Conservation (phyloP, 345 rosid species). For the Physaria fendleri region DNA sequence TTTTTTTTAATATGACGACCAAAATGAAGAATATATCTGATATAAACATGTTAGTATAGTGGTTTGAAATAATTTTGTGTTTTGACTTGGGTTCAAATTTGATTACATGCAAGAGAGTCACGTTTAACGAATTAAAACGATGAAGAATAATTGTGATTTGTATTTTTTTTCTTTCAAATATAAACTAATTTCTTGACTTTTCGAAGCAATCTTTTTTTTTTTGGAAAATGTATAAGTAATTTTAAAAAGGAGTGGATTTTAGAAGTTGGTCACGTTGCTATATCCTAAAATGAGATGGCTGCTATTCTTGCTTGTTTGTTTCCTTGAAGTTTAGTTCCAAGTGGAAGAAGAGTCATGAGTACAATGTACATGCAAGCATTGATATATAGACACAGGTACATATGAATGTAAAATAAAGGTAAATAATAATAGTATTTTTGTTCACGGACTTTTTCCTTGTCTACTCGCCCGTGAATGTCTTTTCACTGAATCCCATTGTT, state of each 20-base stretch:
- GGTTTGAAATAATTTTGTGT: not conserved
- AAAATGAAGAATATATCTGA: not conserved
- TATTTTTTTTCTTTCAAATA: not conserved
- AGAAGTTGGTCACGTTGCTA: not conserved
- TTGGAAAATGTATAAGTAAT: not conserved
- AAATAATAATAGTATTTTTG: not conserved
- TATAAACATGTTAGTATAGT: not conserved
- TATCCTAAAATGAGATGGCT: not conserved
- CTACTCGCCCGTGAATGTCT: conserved; percentile 20
- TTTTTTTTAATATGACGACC: not conserved
- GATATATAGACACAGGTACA: not conserved
- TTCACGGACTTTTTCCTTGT: conserved; percentile 23
- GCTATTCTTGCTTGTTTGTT: conserved; percentile 10
- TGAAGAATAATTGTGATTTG: not conserved
- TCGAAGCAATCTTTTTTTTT: not conserved
- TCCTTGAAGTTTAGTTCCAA: conserved; percentile 4
- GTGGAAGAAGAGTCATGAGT: conserved; percentile 13
- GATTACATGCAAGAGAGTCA: not conserved
- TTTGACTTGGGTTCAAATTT: not conserved
- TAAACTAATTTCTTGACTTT: not conserved
- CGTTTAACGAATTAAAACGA: not conserved
- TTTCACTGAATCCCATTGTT: not conserved
- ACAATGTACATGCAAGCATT: conserved; percentile 1
- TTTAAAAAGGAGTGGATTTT: not conserved
- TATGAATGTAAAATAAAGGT: not conserved